Evolutionary conservation across 2,329 filamentous ascomycete genomes (phyloP), one percentile per base, ranked within the genome.

Genomic region (Fusarium sp.): DNA sequence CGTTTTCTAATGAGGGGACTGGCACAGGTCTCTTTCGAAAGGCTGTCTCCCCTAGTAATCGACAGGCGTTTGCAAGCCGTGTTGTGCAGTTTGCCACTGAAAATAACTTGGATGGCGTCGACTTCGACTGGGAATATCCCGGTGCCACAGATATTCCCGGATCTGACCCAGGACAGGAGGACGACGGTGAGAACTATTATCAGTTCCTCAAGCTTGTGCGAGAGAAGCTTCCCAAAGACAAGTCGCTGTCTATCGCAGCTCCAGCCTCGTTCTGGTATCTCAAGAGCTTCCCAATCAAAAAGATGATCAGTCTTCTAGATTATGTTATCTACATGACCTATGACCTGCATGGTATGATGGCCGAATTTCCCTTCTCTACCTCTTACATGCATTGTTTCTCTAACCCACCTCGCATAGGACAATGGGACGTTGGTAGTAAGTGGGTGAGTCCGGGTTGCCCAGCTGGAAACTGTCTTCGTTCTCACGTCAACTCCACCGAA

Each of bases 41-140:
- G 7, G 67, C 32, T 4, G 61, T 65, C 1, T 57, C 23, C 37
- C 45, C 68, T 0, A 17, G 33, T 1, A 78, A 82, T 39, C 69
- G 76, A 0, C 45, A 61, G 5, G 70, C 9, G 2, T 69, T 81
- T 33, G 61, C 70, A 10, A 53, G 64, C 27, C 75, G 76, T 54
- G 36, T 77, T 33, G 68, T 70, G 50, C 49, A 76, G 31, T 76
- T 82, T 64, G 1, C 44, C 31, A 6, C 79, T 53, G 53, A 73
- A n/a, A 27, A 76, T 13, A 46, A 59, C 7, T 56, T 80, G 0
- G 77, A 78, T 38, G 77, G 78, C 0, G 51, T 79, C 5, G 77
- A 79, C 45, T 57, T 78, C 21, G 76, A 79, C 53, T 82, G 78
- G 79, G 77, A 78, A 39, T 79, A 79, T 15, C 72, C 71, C 1